Evolutionary conservation across 768 basidiomycete genomes (phyloP).

Genomic region (Boletellus ananas): DNA sequence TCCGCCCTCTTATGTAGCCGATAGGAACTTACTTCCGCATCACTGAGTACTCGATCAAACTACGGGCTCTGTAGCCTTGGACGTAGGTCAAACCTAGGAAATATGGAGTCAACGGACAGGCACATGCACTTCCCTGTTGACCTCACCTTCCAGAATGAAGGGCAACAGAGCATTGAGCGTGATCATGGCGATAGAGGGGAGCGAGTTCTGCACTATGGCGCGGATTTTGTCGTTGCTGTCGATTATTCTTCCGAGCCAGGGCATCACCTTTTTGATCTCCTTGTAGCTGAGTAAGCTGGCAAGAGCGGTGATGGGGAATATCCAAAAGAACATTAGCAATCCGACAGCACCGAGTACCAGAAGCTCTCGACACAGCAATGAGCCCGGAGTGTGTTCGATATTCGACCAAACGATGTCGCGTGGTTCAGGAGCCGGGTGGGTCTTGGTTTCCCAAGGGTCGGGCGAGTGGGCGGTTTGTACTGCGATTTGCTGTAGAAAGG

Average conservation of each 20-base stretch:
- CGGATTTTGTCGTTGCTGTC: conserved; percentile 75
- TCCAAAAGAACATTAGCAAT: conserved; percentile 85
- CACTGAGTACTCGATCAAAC: conserved; percentile 90
- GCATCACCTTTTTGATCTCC: conserved; percentile 87
- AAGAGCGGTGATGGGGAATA: conserved; percentile 83
- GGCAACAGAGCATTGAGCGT: conserved; percentile 85
- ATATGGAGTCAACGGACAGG: conserved; percentile 11
- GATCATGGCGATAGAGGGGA: conserved; percentile 90
- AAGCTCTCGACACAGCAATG: conserved; percentile 62
- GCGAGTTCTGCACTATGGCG: conserved; percentile 90
- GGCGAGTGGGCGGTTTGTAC: conserved; percentile 79
- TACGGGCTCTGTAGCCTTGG: conserved; percentile 88
- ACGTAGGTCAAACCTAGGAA: conserved; percentile 66
- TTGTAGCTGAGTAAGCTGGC: conserved; percentile 87
- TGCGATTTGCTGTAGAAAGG: conserved; percentile 72
- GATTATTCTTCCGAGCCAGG: conserved; percentile 84
- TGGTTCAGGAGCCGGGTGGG: conserved; percentile 84
- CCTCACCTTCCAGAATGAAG: conserved; percentile 79
- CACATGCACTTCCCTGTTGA: neutral
- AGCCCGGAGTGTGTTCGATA: conserved; percentile 61
- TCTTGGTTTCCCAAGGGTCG: conserved; percentile 59
- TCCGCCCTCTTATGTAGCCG: neutral
- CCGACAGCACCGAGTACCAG: conserved; percentile 68
- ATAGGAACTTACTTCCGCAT: conserved; percentile 71
- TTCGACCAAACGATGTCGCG: conserved; percentile 95